Percentiles rank a stretch among this genome's conserved stretches.
Conservation (phyloP, 2,329 filamentous ascomycete species). For the Macrophomina phaseolina region DNA sequence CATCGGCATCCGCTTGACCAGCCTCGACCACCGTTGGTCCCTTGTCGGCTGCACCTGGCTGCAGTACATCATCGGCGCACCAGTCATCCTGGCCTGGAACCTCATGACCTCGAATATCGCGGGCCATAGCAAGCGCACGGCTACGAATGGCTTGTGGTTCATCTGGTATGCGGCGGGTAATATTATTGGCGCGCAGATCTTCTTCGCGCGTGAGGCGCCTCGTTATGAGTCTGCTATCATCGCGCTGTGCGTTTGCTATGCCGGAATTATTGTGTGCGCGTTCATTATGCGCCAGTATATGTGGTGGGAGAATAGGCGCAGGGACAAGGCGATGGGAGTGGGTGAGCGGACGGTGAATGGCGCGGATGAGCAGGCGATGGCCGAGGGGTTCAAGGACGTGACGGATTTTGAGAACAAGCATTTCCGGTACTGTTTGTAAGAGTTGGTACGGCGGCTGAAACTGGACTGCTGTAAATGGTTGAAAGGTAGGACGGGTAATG, state of each 20-base stretch:
- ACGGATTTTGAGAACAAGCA: slow-evolving; percentile 42
- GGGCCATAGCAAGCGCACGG: slow-evolving; percentile 59
- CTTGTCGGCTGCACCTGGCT: slow-evolving; percentile 62
- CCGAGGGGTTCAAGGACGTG: slow-evolving; percentile 43
- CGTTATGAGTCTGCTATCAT: slow-evolving; percentile 54
- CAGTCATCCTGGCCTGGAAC: slow-evolving; percentile 60
- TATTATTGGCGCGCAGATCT: slow-evolving; percentile 55
- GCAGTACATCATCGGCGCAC: slow-evolving; percentile 56
- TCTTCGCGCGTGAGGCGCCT: slow-evolving; percentile 52
- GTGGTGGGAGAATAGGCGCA: slow-evolving; percentile 41
- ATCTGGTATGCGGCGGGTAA: slow-evolving; percentile 57
- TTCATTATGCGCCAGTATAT: slow-evolving; percentile 38
- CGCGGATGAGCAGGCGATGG: slow-evolving; percentile 37
- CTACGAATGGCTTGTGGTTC: slow-evolving; percentile 58
- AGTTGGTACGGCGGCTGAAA: too few species aligned
- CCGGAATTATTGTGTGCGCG: slow-evolving; percentile 47
- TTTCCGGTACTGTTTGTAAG: slow-evolving; percentile 37
- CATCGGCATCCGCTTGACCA: slow-evolving; percentile 57
- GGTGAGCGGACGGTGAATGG: slow-evolving; percentile 33
- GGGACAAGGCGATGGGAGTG: slow-evolving; percentile 36
- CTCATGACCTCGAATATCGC: slow-evolving; percentile 51
- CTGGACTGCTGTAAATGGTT: too few species aligned
- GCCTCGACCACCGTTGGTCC: slow-evolving; percentile 52
- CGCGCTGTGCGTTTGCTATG: slow-evolving; percentile 52
- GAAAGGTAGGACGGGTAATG: too few species aligned